phyloP scores from a whole-genome alignment of 495 filamentous ascomycete genomes.

The Choiromyces venosus region DNA sequence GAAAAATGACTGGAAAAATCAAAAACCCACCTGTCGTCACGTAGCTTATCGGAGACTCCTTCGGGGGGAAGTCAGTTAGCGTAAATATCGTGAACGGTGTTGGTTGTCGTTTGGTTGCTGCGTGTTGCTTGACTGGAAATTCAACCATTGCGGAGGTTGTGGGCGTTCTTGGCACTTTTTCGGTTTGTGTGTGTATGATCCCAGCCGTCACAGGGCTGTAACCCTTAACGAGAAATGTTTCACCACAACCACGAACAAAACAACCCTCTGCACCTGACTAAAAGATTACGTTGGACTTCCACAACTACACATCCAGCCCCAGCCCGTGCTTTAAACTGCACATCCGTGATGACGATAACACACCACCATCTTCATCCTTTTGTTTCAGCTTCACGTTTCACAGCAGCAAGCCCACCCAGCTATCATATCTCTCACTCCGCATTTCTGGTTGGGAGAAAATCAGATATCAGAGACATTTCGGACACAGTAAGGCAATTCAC shows the following conservation, averaged over 20 bases:
- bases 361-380: slow-evolving; percentile 1
- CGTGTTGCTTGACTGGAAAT: slow-evolving; percentile 27
- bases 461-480: slow-evolving; percentile 3
- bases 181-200: slow-evolving; percentile 18
- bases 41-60: slow-evolving; percentile 30
- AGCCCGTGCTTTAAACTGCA: slow-evolving; percentile 4
- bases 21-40: slow-evolving; percentile 34
- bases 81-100: slow-evolving; percentile 23
- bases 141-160: slow-evolving; percentile 19
- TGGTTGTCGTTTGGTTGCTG: slow-evolving; percentile 21
- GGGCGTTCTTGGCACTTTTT: slow-evolving; percentile 19
- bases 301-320: not conserved
- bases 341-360: slow-evolving; percentile 18
- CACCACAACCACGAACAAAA: not conserved
- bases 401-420: slow-evolving; percentile 19
- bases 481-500: not conserved
- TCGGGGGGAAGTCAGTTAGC: slow-evolving; percentile 18
- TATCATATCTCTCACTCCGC: not conserved
- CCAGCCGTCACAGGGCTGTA: slow-evolving; percentile 4
- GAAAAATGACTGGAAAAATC: slow-evolving; percentile 2
- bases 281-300: not conserved
- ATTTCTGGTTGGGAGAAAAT: slow-evolving; percentile 3
- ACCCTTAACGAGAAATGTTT: not conserved
- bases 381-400: slow-evolving; percentile 22
- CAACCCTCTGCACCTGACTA: not conserved